Evolutionary conservation across 192 early-diverging fungal genomes (phyloP).

Genomic region (Backusella psychrophila): DNA sequence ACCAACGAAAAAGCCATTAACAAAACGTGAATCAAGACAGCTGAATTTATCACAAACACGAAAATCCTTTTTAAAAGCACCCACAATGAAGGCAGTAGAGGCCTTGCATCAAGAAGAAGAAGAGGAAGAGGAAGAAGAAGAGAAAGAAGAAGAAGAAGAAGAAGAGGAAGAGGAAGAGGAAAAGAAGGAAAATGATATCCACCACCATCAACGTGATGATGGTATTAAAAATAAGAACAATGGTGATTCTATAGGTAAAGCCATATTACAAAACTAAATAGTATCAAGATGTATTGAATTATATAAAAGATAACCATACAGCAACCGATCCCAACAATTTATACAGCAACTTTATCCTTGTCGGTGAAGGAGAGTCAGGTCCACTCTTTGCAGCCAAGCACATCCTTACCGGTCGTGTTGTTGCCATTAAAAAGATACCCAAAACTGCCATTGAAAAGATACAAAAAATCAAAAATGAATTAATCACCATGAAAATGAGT

Average conservation of each 20-base stretch:
- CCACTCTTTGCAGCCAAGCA: conserved; percentile 82
- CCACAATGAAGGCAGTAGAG: conserved; percentile 1
- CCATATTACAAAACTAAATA: neutral
- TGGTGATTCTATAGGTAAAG: neutral
- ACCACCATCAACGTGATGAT: no score
- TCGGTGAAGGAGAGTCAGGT: conserved; percentile 94
- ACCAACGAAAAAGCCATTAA: neutral
- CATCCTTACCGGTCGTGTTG: conserved; percentile 31
- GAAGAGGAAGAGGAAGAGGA: neutral
- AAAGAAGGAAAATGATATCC: neutral
- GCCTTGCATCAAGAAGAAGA: neutral
- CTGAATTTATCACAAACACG: conserved; percentile 4
- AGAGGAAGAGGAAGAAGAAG: neutral
- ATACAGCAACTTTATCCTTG: conserved; percentile 82
- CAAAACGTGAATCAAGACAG: conserved; percentile 2
- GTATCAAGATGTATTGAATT: neutral
- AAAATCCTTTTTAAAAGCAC: neutral
- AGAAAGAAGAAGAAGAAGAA: neutral
- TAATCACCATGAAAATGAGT: conserved; percentile 84
- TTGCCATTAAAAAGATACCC: conserved; percentile 93
- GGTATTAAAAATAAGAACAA: neutral
- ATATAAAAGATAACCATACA: conserved; percentile 46
- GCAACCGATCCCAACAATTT: conserved; percentile 70
- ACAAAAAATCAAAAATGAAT: conserved; percentile 87
- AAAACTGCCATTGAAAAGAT: conserved; percentile 83